phyloP scores from a whole-genome alignment of 2,329 filamentous ascomycete genomes.

The Penicillium sp. region DNA sequence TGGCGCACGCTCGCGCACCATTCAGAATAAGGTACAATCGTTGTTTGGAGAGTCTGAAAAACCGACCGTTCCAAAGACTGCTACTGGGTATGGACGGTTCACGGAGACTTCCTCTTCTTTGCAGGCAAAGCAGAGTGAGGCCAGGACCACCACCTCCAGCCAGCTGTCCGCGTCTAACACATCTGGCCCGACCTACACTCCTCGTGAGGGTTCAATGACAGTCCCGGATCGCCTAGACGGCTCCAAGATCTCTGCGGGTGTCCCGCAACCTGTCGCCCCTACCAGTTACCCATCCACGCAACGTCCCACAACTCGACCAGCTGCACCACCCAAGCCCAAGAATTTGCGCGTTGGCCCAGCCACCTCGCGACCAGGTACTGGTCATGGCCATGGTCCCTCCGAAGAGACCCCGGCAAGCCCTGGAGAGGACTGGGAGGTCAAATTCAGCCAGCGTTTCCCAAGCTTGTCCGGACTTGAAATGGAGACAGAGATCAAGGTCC shows the following conservation, averaged over 20 bases:
- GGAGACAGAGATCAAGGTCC: slow-evolving; percentile 61
- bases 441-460: slow-evolving; percentile 84
- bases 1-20: slow-evolving; percentile 70
- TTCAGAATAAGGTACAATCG: slow-evolving; percentile 86
- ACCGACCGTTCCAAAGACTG: slow-evolving; percentile 63
- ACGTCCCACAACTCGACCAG: slow-evolving; percentile 45
- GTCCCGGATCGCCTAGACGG: slow-evolving; percentile 18
- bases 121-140: slow-evolving; percentile 40
- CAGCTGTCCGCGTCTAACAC: slow-evolving; percentile 24
- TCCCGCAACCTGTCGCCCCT: slow-evolving; percentile 17
- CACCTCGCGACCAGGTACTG: slow-evolving; percentile 21
- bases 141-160: slow-evolving; percentile 11
- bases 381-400: slow-evolving; percentile 29
- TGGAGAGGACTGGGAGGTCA: slow-evolving; percentile 61
- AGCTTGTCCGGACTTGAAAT: slow-evolving; percentile 82
- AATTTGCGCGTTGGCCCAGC: slow-evolving; percentile 51
- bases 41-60: slow-evolving; percentile 73
- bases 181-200: slow-evolving; percentile 20
- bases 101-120: slow-evolving; percentile 55
- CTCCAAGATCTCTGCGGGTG: slow-evolving; percentile 19
- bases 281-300: slow-evolving; percentile 23
- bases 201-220: slow-evolving; percentile 13
- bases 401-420: slow-evolving; percentile 26
- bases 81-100: slow-evolving; percentile 86
- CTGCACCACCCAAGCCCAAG: slow-evolving; percentile 60